Percentiles rank a stretch among this genome's conserved stretches.
Evolutionary conservation across 2,329 filamentous ascomycete genomes (phyloP).

Genomic region (Emmonsiellopsis sp.): DNA sequence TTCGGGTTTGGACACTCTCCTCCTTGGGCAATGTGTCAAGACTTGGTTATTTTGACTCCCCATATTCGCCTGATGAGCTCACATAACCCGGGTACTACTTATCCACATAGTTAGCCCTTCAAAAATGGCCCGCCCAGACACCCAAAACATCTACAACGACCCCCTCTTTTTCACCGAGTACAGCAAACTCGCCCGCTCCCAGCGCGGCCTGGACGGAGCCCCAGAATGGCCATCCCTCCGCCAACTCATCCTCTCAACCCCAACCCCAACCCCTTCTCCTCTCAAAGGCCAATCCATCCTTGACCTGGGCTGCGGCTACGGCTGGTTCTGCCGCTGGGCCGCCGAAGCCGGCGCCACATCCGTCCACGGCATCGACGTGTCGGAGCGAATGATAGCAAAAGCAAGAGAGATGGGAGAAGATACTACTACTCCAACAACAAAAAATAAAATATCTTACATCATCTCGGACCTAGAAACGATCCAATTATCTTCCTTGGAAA

Average conservation of each 20-base stretch:
- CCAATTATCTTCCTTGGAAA: no score
- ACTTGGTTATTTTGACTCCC: no score
- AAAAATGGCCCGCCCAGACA: no score
- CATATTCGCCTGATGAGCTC: no score
- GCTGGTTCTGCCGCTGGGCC: conserved; percentile 40
- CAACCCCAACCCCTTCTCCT: neutral
- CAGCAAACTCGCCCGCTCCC: conserved; percentile 33
- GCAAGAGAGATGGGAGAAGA: conserved; percentile 20
- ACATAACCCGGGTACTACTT: no score
- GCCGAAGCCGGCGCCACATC: conserved; percentile 27
- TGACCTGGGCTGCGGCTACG: conserved; percentile 41
- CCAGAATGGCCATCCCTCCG: conserved; percentile 39
- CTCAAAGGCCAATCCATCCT: conserved; percentile 23
- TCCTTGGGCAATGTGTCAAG: no score
- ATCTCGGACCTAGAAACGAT: no score
- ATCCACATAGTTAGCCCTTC: no score
- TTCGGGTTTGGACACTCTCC: no score
- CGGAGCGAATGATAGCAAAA: conserved; percentile 35
- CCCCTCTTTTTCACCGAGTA: conserved; percentile 38
- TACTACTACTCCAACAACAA: conserved; percentile 31
- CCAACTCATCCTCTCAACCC: conserved; percentile 29
- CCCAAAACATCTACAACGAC: conserved; percentile 37
- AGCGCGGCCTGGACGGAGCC: conserved; percentile 31
- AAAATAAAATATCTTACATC: no score
- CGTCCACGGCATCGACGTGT: conserved; percentile 35